Evolutionary conservation across 352 stramenopile species (phyloP), one percentile per base, ranked within the genome.

Genomic region (Phytophthora boehmeriae): DNA sequence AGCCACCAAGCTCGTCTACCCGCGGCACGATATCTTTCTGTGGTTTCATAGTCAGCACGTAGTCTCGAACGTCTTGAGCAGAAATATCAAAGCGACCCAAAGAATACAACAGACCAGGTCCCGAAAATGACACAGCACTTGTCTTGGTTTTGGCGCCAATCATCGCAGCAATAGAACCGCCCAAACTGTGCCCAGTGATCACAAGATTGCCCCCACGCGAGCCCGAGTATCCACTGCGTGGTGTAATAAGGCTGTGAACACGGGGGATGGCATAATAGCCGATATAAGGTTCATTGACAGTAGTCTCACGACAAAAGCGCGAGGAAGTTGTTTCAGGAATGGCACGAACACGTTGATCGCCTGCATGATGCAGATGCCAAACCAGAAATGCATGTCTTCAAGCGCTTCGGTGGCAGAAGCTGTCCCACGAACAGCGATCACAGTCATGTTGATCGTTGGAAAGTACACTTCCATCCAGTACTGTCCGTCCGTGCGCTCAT

Each of bases 291-390:
- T 63, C 78, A 94, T 92, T 2, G 85, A 94, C 30, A 94, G 48
- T 63, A 95, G 69, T 23, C 76, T 73, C 19, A 94, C 83, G 8
- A 93, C 73, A 44, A 94, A 92, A 23, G 66, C 51, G 8, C 59
- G 71, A 35, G 85, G 87, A 10, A 93, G 71, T 43, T 95, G 85
- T 52, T 90, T 95, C 22, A 95, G 71, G 64, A 95, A 93, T 17
- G 84, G 86, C 46, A 95, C 69, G 27, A 93, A 93, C 5, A 88
- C 62, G 49, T 93, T 86, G 6, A 85, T 78, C 6, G 78, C 80
- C 55, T 94, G 85, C 85, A 95, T 95, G 61, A 93, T 91, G 44
- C 65, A 87, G 52, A 95, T 91, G 22, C 83, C 87, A 44, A 95
- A 93, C 83, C 85, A 93, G 60, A 82, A 95, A 63, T 95, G 85